Conservation (phyloP, 441 rosid genomes). For the Corymbia calophylla region DNA sequence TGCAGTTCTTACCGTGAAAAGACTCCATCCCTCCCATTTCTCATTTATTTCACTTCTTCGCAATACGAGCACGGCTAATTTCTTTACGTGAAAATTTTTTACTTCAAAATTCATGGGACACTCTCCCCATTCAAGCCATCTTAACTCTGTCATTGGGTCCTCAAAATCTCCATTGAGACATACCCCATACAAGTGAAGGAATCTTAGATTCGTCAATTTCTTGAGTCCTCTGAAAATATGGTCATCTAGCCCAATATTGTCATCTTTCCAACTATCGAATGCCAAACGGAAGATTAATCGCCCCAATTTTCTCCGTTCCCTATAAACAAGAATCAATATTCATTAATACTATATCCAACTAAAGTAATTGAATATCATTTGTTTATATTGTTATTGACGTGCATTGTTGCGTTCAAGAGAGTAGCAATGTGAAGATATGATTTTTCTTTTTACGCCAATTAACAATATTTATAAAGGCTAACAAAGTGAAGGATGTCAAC, state of each 20-base stretch:
- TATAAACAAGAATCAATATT: not conserved
- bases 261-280: no score
- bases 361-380: not conserved
- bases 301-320: not conserved
- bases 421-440: no score
- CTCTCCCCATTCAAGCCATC: accelerated
- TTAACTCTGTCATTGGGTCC: accelerated
- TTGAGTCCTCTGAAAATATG: accelerated
- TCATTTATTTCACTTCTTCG: accelerated
- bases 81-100: accelerated
- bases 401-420: no score
- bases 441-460: no score
- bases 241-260: no score
- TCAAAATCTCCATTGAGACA: not conserved
- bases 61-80: not conserved
- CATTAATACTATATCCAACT: no score
- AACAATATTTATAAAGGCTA: no score
- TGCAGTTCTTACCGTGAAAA: accelerated
- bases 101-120: not conserved
- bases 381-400: no score
- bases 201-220: accelerated
- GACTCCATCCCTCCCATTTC: not conserved
- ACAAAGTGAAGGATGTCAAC: no score
- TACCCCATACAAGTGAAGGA: accelerated
- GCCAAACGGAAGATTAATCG: no score